A percentile compares a stretch with the other conserved stretches of the same genome.
Evolutionary conservation across 2,329 filamentous ascomycete genomes (phyloP).

Genomic region (Dothidotthia symphoricarpi): DNA sequence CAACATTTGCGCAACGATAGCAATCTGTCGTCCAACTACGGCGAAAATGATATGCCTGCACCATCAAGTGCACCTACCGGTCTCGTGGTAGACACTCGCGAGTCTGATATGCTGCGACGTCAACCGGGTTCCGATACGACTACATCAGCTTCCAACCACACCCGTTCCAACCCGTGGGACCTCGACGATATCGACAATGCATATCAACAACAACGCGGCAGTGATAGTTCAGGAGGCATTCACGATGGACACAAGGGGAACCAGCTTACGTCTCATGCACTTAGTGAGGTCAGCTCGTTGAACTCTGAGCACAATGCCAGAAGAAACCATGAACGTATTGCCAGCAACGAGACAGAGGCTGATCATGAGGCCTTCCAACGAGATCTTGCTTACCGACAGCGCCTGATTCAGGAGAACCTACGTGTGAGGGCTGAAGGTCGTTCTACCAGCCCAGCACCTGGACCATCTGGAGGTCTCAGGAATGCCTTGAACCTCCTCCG

Average conservation of each 20-base stretch:
- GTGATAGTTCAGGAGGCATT: slow-evolving; percentile 38
- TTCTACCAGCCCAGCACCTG: slow-evolving; percentile 40
- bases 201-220: slow-evolving; percentile 38
- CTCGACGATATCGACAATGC: slow-evolving; percentile 51
- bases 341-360: slow-evolving; percentile 52
- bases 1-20: slow-evolving; percentile 82
- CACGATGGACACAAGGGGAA: slow-evolving; percentile 25
- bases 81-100: slow-evolving; percentile 37
- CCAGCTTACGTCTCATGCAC: slow-evolving; percentile 36
- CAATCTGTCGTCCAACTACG: slow-evolving; percentile 74
- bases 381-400: slow-evolving; percentile 68
- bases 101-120: slow-evolving; percentile 28
- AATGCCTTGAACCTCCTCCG: slow-evolving; percentile 63
- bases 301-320: slow-evolving; percentile 47
- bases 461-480: slow-evolving; percentile 47
- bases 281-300: no score
- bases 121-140: slow-evolving; percentile 36
- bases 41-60: slow-evolving; percentile 33
- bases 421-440: slow-evolving; percentile 62
- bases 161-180: slow-evolving; percentile 55
- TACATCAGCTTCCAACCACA: slow-evolving; percentile 50
- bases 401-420: slow-evolving; percentile 70
- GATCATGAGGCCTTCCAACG: slow-evolving; percentile 70
- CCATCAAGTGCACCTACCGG: slow-evolving; percentile 36
- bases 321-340: slow-evolving; percentile 49